Conservation (phyloP, 345 rosid genomes). For the Eucalyptus decipiens region DNA sequence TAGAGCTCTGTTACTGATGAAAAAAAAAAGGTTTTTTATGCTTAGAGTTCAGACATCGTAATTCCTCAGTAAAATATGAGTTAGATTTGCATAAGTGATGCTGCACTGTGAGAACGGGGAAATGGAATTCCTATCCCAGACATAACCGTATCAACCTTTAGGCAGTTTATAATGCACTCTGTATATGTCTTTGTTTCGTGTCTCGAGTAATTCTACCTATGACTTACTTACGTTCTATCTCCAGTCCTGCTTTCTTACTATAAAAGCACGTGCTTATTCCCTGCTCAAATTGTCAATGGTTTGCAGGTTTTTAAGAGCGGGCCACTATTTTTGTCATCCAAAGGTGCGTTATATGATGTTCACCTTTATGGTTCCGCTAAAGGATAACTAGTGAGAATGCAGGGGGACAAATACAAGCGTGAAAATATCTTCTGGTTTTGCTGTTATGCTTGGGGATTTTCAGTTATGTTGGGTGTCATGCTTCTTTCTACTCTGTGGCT, state of each 20-base stretch:
- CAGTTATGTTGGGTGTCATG: not conserved
- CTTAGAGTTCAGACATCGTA: not conserved
- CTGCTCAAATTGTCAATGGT: not conserved
- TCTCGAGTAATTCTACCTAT: not conserved
- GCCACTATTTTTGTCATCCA: slow-evolving; percentile 68
- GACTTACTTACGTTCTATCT: not conserved
- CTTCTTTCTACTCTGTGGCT: not conserved
- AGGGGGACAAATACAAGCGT: not conserved
- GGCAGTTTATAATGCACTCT: not conserved
- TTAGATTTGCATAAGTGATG: not conserved
- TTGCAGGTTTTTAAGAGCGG: slow-evolving; percentile 86
- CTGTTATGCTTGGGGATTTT: not conserved
- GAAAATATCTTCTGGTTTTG: not conserved
- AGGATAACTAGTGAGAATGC: not conserved
- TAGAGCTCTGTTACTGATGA: not conserved
- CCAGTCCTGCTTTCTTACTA: not conserved
- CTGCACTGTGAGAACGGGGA: not conserved
- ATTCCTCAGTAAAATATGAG: not conserved
- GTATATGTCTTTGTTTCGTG: not conserved
- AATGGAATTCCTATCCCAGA: not conserved
- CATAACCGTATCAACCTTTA: not conserved
- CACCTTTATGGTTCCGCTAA: not conserved
- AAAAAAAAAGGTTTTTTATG: not conserved
- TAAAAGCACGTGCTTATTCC: not conserved
- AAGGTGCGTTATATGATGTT: slow-evolving; percentile 29